Conservation (phyloP, 305 asterid species). For the Fraxinus velutina region DNA sequence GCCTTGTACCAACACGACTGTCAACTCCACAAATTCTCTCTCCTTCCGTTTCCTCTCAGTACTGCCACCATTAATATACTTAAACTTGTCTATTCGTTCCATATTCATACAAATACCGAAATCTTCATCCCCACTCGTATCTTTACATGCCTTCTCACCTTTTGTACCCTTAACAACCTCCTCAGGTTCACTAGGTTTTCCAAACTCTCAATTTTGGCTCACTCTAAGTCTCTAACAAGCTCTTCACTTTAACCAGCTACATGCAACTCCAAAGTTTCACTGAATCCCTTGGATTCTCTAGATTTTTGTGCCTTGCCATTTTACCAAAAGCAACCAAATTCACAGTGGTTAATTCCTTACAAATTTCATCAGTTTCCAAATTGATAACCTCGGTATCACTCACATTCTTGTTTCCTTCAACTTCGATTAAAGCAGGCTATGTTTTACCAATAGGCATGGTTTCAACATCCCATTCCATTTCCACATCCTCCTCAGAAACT, state of each 20-base stretch:
- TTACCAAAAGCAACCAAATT: neutral
- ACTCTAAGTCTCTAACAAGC: neutral
- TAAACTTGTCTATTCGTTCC: conserved; percentile 22
- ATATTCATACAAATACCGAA: conserved; percentile 7
- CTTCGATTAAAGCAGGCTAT: neutral
- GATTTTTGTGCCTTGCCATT: neutral
- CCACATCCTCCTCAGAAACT: conserved; percentile 24
- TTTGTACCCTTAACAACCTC: neutral
- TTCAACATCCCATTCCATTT: conserved; percentile 6
- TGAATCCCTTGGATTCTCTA: neutral
- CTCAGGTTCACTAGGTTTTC: neutral
- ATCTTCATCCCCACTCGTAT: neutral
- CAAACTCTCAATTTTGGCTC: conserved; percentile 3
- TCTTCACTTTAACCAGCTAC: neutral
- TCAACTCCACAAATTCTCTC: neutral
- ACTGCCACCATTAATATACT: conserved; percentile 12
- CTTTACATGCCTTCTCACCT: neutral
- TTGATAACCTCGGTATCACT: conserved; percentile 2
- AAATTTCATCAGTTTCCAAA: conserved; percentile 23
- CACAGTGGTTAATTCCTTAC: conserved; percentile 9
- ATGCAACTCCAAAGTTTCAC: neutral
- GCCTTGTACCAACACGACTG: conserved; percentile 13
- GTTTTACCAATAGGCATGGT: conserved; percentile 18
- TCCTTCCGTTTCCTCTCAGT: conserved; percentile 5
- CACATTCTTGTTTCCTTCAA: neutral